phyloP scores from a whole-genome alignment of 768 basidiomycete genomes.

The Pleurotus pulmonarius region DNA sequence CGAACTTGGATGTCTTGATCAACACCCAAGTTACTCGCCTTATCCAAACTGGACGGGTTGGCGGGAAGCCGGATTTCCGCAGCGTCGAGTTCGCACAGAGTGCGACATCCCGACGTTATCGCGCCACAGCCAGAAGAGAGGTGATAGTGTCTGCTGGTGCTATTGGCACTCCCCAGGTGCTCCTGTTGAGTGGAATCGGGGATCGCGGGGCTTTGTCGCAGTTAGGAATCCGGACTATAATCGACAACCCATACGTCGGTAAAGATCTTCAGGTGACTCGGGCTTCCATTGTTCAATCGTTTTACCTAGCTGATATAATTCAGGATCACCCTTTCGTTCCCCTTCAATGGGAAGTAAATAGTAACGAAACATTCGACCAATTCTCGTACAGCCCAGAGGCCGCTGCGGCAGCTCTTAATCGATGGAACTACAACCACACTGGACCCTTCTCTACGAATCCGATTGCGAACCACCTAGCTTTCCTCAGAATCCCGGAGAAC shows the following conservation, averaged over 20 bases:
- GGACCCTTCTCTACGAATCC: conserved; percentile 14
- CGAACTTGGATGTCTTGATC: conserved; percentile 20
- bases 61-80: conserved; percentile 10
- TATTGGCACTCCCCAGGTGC: too few species aligned
- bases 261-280: too few species aligned
- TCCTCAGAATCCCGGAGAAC: conserved; percentile 20
- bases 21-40: conserved; percentile 16
- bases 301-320: conserved; percentile 16
- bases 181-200: too few species aligned
- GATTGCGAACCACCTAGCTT: conserved; percentile 12
- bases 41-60: conserved; percentile 1
- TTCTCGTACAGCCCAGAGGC: conserved; percentile 10
- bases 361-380: conserved; percentile 12
- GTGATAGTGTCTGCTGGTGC: too few species aligned
- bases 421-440: conserved; percentile 15
- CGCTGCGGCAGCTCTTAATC: conserved; percentile 8
- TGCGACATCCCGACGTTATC: conserved; percentile 2
- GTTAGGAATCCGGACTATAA: too few species aligned
- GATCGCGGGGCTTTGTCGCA: too few species aligned
- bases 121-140: too few species aligned
- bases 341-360: conserved; percentile 7
- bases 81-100: conserved; percentile 12
- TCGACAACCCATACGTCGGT: too few species aligned
- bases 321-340: conserved; percentile 15
- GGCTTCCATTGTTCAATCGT: too few species aligned